Evolutionary conservation across 2,329 filamentous ascomycete species (phyloP), one percentile per base, ranked within the genome.

Genomic region (Coleophoma cylindrospora): DNA sequence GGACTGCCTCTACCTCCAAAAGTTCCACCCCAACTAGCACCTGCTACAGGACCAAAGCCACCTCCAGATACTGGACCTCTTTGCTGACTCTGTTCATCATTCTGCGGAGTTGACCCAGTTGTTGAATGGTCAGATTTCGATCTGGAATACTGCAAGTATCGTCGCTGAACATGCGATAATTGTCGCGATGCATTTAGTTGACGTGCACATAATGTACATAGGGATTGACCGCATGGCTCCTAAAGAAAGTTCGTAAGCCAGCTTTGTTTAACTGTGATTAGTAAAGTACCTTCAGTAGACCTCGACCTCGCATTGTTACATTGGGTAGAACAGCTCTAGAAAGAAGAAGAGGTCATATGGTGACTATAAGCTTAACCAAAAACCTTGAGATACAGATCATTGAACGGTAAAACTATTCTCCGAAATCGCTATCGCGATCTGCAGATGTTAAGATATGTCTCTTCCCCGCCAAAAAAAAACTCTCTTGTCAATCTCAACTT

Each of bases 121-220:
- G 45, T 54, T 21, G 60, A 56, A 34, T 61, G 59, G 48, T 56
- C 57, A 22, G 51, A 54, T 40, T 53, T 49, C 36, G 60, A 46
- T 27, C 57, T 57, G 34, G 63, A 63, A 9, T 61, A 64, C 55
- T 64, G 63, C 36, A 66, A 48, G 45, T 63, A 64, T 50, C 64
- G 59, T 14, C 64, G 58, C 52, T 63, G 58, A 47, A 60, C 52
- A 54, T 63, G 62, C n/a, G 60, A 61, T 52, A 59, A 54, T 40
- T 46, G 55, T 47, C 58, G 55, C 57, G 55, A 49, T 52, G 58
- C 58, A 48, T 61, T 60, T 40, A 65, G 50, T 49, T 61, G 55
- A 59, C 63, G 59, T 27, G 63, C 59, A 52, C 64, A 66, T 51
- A 66, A 65, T 33, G 63, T 61, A 49, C 64, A 66, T 43, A 66